Conservation (phyloP, 1,139 yeast genomes). For the Lodderomyces orthopsilosis region DNA sequence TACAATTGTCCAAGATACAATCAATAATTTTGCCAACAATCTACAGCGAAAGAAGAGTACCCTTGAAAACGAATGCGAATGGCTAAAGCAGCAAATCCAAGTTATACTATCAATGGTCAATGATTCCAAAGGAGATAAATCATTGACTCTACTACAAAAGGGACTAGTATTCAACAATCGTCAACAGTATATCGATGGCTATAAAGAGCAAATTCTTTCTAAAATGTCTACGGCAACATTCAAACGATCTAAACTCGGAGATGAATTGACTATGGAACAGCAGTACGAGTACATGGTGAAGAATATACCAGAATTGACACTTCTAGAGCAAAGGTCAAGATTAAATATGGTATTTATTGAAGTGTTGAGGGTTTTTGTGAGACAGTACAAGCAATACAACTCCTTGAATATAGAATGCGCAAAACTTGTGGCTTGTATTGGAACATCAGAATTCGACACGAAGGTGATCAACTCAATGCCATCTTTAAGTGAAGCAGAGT, state of each 20-base stretch:
- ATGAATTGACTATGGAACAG: constrained; percentile 22
- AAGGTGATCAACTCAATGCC: constrained; percentile 21
- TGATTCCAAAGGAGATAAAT: constrained; percentile 32
- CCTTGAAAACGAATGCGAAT: constrained; percentile 46
- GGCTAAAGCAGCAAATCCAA: constrained; percentile 45
- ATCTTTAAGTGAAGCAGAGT: constrained; percentile 28
- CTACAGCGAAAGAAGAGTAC: constrained; percentile 37
- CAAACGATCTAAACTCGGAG: constrained; percentile 27
- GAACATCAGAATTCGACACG: constrained; percentile 17
- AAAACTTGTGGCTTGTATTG: constrained; percentile 30
- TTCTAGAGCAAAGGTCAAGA: constrained; percentile 30
- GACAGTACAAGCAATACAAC: constrained; percentile 31
- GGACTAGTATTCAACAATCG: constrained; percentile 34
- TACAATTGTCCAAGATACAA: constrained; percentile 39
- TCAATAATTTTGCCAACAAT: constrained; percentile 29
- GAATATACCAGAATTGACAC: constrained; percentile 29
- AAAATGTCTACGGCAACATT: constrained; percentile 18
- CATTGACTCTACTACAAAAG: constrained; percentile 24
- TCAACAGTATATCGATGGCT: constrained; percentile 31
- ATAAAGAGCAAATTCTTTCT: constrained; percentile 26
- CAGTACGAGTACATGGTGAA: constrained; percentile 26
- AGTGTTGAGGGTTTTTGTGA: constrained; percentile 30
- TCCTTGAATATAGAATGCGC: constrained; percentile 24
- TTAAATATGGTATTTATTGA: constrained; percentile 38
- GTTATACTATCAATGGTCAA: constrained; percentile 42